phyloP scores from a whole-genome alignment of 768 basidiomycete genomes.

The Glaciozyma martinii region DNA sequence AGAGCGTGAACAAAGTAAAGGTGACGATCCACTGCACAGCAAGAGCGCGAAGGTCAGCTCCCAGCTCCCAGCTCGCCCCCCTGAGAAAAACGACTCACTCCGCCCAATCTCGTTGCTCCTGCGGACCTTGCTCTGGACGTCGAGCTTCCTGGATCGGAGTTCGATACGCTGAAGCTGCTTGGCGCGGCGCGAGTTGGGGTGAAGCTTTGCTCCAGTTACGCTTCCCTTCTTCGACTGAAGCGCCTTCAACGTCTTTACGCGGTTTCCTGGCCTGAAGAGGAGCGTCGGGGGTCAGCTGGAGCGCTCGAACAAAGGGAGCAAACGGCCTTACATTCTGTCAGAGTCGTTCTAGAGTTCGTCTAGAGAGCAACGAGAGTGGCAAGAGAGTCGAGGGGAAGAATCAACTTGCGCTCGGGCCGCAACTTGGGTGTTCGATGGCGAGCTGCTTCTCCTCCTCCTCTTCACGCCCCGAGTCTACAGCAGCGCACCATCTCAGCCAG shows the following conservation, averaged over 20 bases:
- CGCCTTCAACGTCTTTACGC: conserved; percentile 23
- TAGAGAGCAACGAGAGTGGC: too few relatives aligned
- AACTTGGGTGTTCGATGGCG: too few relatives aligned
- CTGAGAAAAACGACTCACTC: neutral
- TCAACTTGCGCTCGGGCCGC: too few relatives aligned
- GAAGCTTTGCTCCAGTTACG: conserved; percentile 10
- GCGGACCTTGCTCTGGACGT: conserved; percentile 11
- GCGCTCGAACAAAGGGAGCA: neutral
- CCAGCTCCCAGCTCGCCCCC: neutral
- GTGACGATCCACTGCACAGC: conserved; percentile 20
- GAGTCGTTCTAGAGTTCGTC: too few relatives aligned
- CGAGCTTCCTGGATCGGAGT: conserved; percentile 23
- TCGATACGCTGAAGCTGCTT: conserved; percentile 32
- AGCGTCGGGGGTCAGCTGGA: neutral
- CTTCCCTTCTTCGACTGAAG: conserved; percentile 26
- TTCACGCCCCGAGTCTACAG: too few relatives aligned
- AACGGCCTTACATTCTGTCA: too few relatives aligned
- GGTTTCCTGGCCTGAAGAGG: conserved; percentile 4
- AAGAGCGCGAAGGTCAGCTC: neutral
- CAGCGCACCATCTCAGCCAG: too few relatives aligned
- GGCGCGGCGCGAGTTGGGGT: conserved; percentile 32
- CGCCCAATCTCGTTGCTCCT: conserved; percentile 13
- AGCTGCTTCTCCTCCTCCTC: too few relatives aligned
- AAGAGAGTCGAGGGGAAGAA: too few relatives aligned
- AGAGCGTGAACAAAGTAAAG: conserved; percentile 27